Conservation (phyloP, 2,329 filamentous ascomycete species). For the Scytalidium lignicola region DNA sequence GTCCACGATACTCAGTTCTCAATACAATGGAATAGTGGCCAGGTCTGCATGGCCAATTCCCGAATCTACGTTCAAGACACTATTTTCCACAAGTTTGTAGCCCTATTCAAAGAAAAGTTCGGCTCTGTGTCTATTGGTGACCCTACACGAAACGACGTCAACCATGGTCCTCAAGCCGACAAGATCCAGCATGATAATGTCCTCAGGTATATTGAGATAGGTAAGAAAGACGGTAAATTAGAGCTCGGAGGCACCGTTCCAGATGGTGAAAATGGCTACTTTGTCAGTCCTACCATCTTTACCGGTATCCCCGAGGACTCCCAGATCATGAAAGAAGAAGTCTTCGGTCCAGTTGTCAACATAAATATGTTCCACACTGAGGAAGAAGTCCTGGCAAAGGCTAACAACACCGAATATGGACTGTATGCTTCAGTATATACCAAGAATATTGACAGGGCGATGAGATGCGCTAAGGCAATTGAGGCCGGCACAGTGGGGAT, state of each 20-base stretch:
- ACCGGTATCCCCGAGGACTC: slow-evolving; percentile 15
- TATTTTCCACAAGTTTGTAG: slow-evolving; percentile 15
- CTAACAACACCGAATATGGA: slow-evolving; percentile 62
- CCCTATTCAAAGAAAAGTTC: slow-evolving; percentile 15
- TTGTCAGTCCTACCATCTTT: slow-evolving; percentile 16
- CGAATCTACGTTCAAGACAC: slow-evolving; percentile 19
- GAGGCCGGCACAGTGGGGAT: slow-evolving; percentile 43
- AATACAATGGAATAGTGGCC: slow-evolving; percentile 18
- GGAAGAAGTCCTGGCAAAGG: slow-evolving; percentile 53
- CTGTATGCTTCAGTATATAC: slow-evolving; percentile 56
- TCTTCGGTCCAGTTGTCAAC: slow-evolving; percentile 56
- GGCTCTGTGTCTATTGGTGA: slow-evolving; percentile 11
- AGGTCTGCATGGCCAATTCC: slow-evolving; percentile 19
- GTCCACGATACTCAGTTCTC: slow-evolving; percentile 12
- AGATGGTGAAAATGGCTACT: slow-evolving; percentile 5
- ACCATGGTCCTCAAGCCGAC: slow-evolving; percentile 19
- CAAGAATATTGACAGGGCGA: slow-evolving; percentile 42
- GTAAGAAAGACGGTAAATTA: slow-evolving; percentile 14
- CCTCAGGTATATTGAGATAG: slow-evolving; percentile 16
- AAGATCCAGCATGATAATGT: slow-evolving; percentile 16
- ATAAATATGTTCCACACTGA: slow-evolving; percentile 48
- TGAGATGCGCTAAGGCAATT: slow-evolving; percentile 40
- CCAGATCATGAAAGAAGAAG: slow-evolving; percentile 42
- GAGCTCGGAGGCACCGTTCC: slow-evolving; percentile 7
- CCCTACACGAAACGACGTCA: slow-evolving; percentile 8